These are phyloP conservation scores for Puccinia polysora DNA, from an alignment of 1,284 basidiomycete species.

Conservation along the genomic window DNA sequence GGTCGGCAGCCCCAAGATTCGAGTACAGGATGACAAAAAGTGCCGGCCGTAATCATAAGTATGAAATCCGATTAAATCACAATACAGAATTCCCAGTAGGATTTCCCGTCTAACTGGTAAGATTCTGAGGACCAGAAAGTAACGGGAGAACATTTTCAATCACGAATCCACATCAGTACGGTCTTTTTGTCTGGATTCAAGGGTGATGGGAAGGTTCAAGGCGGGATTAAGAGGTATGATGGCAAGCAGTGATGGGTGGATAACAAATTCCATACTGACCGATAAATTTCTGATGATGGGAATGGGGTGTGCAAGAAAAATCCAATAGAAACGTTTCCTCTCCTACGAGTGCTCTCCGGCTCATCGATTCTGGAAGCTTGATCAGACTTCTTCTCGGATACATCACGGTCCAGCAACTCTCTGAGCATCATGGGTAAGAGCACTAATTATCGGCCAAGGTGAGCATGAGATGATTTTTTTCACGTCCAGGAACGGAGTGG, in stretches of 20 bases:
- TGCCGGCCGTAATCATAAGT: slow-evolving; percentile 99
- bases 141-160: background rate
- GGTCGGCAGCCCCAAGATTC: slow-evolving; percentile 89
- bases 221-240: background rate
- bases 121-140: slow-evolving; percentile 61
- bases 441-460: slow-evolving; percentile 67
- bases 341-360: slow-evolving; percentile 60
- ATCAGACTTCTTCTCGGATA: slow-evolving; percentile 44
- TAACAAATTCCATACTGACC: slow-evolving; percentile 58
- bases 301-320: slow-evolving; percentile 99
- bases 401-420: slow-evolving; percentile 30
- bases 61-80: slow-evolving; percentile 96
- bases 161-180: background rate
- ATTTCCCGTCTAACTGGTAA: slow-evolving; percentile 95
- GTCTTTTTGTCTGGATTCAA: background rate
- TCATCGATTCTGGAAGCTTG: no score
- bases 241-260: background rate
- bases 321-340: slow-evolving; percentile 61
- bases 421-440: slow-evolving; percentile 38
- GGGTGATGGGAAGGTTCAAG: background rate
- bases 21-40: slow-evolving; percentile 95
- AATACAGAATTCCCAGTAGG: slow-evolving; percentile 86
- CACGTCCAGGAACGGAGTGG: background rate
- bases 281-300: slow-evolving; percentile 95
- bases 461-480: slow-evolving; percentile 48